These are phyloP conservation scores for Lophium mytilinum DNA, from an alignment of 495 filamentous ascomycete genomes.

Conservation along the genomic window DNA sequence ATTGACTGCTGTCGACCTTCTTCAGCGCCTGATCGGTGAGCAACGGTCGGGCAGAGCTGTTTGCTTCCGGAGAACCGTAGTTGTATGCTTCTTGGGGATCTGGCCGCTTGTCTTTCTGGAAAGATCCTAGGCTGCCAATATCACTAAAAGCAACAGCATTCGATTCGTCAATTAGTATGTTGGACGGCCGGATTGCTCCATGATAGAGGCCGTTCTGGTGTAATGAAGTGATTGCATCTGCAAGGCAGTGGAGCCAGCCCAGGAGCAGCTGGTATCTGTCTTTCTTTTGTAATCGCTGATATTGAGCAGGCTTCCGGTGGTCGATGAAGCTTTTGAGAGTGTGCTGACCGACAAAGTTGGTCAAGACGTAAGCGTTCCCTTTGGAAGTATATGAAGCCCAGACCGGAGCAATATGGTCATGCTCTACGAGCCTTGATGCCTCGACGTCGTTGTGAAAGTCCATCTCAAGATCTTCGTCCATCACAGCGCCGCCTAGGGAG, in stretches of 20 bases:
- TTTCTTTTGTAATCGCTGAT: conserved; percentile 66
- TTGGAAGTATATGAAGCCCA: conserved; percentile 74
- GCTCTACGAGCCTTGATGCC: conserved; percentile 53
- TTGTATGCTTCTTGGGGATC: conserved; percentile 78
- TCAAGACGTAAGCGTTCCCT: conserved; percentile 64
- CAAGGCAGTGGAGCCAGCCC: conserved; percentile 83
- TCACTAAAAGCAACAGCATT: conserved; percentile 70
- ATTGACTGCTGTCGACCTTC: neutral
- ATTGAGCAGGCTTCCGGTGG: conserved; percentile 39
- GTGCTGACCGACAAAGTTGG: conserved; percentile 64
- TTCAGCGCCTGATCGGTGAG: neutral
- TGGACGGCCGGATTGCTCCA: conserved; percentile 75
- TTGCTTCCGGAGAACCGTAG: conserved; percentile 72
- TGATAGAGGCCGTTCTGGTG: conserved; percentile 68
- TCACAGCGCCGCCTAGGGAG: conserved; percentile 46
- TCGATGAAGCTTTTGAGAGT: conserved; percentile 72
- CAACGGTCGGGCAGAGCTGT: neutral
- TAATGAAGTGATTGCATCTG: conserved; percentile 66
- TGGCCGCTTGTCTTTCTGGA: conserved; percentile 42
- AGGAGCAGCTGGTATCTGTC: conserved; percentile 61
- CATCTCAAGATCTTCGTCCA: conserved; percentile 41
- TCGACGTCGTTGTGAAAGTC: conserved; percentile 66
- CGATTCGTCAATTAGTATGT: conserved; percentile 63
- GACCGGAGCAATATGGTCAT: conserved; percentile 73
- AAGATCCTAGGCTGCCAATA: conserved; percentile 54